Evolutionary conservation across 2,329 filamentous ascomycete genomes (phyloP).

Genomic region (Cladophialophora psammophila): DNA sequence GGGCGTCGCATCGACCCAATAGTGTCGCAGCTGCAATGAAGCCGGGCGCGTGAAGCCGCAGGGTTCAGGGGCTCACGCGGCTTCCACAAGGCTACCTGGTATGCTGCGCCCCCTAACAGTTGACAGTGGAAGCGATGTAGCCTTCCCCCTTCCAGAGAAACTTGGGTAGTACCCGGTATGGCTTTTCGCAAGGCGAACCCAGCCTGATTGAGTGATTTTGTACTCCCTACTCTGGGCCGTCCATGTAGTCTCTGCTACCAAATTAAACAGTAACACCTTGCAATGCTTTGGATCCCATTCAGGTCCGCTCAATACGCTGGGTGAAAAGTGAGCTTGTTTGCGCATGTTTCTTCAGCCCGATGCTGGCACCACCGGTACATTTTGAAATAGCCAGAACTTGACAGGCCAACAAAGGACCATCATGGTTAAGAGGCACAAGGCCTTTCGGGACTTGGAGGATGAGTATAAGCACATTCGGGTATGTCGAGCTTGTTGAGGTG

Average conservation of each 20-base stretch:
- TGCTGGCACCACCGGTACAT: neutral
- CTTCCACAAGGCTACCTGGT: constrained; percentile 2
- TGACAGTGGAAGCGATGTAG: neutral
- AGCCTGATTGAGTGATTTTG: neutral
- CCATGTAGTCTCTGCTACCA: constrained; percentile 1
- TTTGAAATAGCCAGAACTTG: neutral
- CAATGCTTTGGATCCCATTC: neutral
- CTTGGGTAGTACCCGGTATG: neutral
- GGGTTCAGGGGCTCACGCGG: neutral
- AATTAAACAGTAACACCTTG: neutral
- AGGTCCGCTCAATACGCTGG: neutral
- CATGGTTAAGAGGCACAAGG: constrained; percentile 21
- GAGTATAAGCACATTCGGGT: constrained; percentile 23
- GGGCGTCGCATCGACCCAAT: neutral
- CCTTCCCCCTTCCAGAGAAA: neutral
- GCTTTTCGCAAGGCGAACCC: constrained; percentile 18
- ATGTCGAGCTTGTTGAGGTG: neutral
- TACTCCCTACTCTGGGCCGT: neutral
- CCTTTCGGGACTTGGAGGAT: constrained; percentile 22
- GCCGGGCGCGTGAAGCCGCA: neutral
- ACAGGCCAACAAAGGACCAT: neutral
- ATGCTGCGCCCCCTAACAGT: constrained; percentile 7
- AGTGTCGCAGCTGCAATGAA: neutral
- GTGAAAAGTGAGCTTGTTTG: neutral
- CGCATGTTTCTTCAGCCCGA: neutral